Evolutionary conservation across 305 asterid genomes (phyloP), one percentile per base, ranked within the genome.

Genomic region (Euphrasia arctica): DNA sequence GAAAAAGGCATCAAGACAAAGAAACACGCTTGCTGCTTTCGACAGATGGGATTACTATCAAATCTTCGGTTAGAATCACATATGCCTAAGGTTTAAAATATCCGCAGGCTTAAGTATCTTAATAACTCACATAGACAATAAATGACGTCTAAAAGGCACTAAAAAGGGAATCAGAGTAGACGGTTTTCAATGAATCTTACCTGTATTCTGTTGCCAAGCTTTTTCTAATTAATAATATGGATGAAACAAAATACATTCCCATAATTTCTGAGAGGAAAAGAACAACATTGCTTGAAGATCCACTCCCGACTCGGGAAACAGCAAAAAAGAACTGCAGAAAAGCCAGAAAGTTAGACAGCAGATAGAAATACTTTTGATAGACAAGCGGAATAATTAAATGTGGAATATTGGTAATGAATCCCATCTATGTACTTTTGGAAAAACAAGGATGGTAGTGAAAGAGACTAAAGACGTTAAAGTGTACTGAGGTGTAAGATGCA

Each of bases 171-270:
- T 36, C 43, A 36, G 43, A 15, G 5, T 39, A 50, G 55, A 29
- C 51, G 12, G 27, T 39, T 42, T 43, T 22, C 6, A 34, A 12
- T 31, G 34, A 69, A 60, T 15, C 47, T n/a, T 82, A 93, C 97
- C 97, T 78, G 82, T 93, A 93, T 65, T 90, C 99, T 51, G 97
- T 86, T 3, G 97, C 97, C 79, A 93, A 82, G 86, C 99, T 93
- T 80, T 93, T 93, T 69, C 99, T 79, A 36, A 93, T 93, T 80
- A 93, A 65, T 63, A 93, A 80, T 77, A 93, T 88, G 48, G 99
- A 93, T 57, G 99, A 93, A 48, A 93, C 85, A 62, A 93, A 93
- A 72, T 93, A 93, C 96, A 93, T 90, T 65, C 99, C 99, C 99
- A 93, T 93, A 75, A 93, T 93, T 77, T 93, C 99, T 13, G 97